Conservation (phyloP, 2,329 filamentous ascomycete species). For the Colletotrichum sp. region DNA sequence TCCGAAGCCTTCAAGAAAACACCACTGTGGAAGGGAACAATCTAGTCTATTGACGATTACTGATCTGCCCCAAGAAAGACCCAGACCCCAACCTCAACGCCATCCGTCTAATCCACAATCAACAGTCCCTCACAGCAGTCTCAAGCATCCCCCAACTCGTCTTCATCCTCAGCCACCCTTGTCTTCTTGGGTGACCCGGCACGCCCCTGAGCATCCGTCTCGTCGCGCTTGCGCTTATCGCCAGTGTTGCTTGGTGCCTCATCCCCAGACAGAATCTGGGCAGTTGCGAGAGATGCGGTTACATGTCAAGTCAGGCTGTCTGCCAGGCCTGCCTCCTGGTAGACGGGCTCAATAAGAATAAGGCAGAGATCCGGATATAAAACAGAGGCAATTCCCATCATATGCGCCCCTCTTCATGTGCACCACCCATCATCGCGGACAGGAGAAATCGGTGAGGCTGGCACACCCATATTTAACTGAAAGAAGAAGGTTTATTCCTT, state of each 20-base stretch:
- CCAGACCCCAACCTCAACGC: not conserved
- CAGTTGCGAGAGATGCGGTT: slow-evolving; percentile 88
- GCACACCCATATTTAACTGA: too few species aligned
- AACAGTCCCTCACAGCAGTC: not conserved
- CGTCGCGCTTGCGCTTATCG: not conserved
- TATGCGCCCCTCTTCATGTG: not conserved
- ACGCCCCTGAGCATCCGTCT: not conserved
- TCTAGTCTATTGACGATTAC: not conserved
- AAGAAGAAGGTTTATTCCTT: not conserved
- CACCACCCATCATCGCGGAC: not conserved
- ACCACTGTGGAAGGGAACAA: not conserved
- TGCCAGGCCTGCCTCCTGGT: slow-evolving; percentile 94
- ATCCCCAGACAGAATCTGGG: too few species aligned
- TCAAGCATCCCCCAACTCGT: not conserved
- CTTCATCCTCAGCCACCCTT: not conserved
- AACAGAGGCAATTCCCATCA: not conserved
- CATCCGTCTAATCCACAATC: not conserved
- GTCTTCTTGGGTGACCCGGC: not conserved
- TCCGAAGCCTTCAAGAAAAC: not conserved
- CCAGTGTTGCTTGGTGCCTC: not conserved
- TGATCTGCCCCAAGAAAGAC: not conserved
- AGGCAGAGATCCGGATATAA: slow-evolving; percentile 62
- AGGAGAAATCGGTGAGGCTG: not conserved
- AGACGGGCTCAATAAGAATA: slow-evolving; percentile 87
- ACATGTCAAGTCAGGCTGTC: slow-evolving; percentile 91